Conservation (phyloP, 345 rosid genomes). For the Linum lewisii region DNA sequence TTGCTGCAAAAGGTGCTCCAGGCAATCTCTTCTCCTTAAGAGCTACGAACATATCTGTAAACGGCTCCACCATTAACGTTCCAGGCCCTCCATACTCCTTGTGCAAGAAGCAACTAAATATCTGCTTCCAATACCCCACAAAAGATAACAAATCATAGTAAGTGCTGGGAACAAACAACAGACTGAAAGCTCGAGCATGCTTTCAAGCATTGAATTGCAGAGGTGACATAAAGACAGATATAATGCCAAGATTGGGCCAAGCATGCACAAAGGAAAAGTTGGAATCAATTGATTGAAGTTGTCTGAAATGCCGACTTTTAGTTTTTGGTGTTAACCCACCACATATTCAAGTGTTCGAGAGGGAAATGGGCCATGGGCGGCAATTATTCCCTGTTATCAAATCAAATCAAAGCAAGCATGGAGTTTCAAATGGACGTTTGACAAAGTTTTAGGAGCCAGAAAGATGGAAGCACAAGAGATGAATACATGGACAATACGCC, state of each 20-base stretch:
- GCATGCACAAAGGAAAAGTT: conserved; percentile 15
- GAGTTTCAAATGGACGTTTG: neutral
- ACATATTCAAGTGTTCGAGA: too few species aligned
- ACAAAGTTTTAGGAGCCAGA: too few species aligned
- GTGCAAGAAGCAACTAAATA: neutral
- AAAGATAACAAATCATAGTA: too few species aligned
- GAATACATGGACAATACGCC: too few species aligned
- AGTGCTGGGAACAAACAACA: conserved; percentile 8
- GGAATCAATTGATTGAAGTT: conserved; percentile 20
- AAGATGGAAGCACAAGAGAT: conserved; percentile 5
- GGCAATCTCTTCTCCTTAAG: conserved; percentile 30
- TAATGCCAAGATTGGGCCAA: conserved; percentile 19
- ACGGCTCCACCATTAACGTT: conserved; percentile 34
- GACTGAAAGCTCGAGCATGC: neutral
- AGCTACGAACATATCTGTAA: conserved; percentile 28
- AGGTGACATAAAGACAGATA: conserved; percentile 6
- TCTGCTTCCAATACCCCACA: neutral
- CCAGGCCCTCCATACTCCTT: neutral
- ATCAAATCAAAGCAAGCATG: conserved; percentile 18
- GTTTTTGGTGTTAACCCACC: conserved; percentile 18
- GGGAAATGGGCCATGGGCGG: neutral
- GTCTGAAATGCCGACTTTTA: conserved; percentile 13
- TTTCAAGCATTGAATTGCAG: conserved; percentile 4
- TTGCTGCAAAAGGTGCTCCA: conserved; percentile 34
- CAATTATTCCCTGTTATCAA: conserved; percentile 31